These are phyloP conservation scores for Pichia sp. DNA, from an alignment of 1,139 yeast genomes.

Conservation along the genomic window DNA sequence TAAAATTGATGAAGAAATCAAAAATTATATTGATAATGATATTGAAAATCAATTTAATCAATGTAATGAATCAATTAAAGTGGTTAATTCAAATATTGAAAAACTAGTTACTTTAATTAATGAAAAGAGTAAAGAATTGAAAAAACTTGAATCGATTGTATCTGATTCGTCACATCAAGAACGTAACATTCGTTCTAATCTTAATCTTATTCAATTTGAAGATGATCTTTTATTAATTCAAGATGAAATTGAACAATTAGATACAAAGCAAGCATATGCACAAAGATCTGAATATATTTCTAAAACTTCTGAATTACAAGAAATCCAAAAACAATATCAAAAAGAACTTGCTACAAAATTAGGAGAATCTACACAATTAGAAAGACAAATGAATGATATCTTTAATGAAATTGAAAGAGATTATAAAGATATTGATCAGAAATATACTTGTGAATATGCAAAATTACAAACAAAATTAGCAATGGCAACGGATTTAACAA, in stretches of 20 bases:
- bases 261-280: conserved; percentile 57
- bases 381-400: conserved; percentile 58
- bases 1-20: conserved; percentile 19
- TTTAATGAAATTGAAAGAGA: conserved; percentile 61
- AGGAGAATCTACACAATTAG: conserved; percentile 83
- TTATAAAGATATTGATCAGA: conserved; percentile 57
- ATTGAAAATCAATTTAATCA: conserved; percentile 6
- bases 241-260: conserved; percentile 36
- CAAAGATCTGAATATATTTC: conserved; percentile 60
- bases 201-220: conserved; percentile 43
- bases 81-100: no score
- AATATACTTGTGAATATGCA: conserved; percentile 67
- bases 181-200: conserved; percentile 48
- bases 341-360: conserved; percentile 68
- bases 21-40: conserved; percentile 16
- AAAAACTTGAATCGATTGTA: conserved; percentile 32
- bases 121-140: conserved; percentile 18
- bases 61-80: no score
- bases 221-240: conserved; percentile 33
- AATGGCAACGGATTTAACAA: conserved; percentile 78
- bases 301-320: conserved; percentile 50
- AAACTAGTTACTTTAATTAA: conserved; percentile 10
- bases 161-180: conserved; percentile 47
- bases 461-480: conserved; percentile 70
- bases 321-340: conserved; percentile 50